Conservation (phyloP, 1,139 yeast species). For the Insectozyma bohioensis region DNA sequence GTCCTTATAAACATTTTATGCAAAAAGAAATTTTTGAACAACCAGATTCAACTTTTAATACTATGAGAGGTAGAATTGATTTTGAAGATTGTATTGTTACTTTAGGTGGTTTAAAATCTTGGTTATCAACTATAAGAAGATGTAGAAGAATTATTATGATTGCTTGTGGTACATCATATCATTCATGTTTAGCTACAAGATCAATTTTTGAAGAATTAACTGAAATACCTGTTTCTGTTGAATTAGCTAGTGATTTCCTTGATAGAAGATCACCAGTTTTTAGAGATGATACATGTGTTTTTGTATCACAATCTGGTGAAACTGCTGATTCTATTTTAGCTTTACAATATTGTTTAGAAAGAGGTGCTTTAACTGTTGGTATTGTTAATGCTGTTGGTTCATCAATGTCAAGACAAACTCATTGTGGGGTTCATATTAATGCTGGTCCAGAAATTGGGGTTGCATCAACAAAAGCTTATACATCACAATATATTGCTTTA, state of each 20-base stretch:
- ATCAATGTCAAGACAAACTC: slow-evolving; percentile 90
- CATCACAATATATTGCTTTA: slow-evolving; percentile 95
- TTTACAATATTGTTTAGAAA: slow-evolving; percentile 90
- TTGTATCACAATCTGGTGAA: slow-evolving; percentile 98
- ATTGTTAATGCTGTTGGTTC: slow-evolving; percentile 94
- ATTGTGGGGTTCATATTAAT: slow-evolving; percentile 98
- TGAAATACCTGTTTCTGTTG: slow-evolving; percentile 94
- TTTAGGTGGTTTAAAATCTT: slow-evolving; percentile 87
- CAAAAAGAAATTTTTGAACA: slow-evolving; percentile 98
- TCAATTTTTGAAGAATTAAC: slow-evolving; percentile 95
- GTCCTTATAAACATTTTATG: slow-evolving; percentile 95
- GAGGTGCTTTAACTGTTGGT: slow-evolving; percentile 97
- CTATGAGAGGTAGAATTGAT: slow-evolving; percentile 99
- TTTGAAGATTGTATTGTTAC: slow-evolving; percentile 75
- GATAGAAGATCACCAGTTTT: slow-evolving; percentile 95
- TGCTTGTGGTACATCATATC: slow-evolving; percentile 99
- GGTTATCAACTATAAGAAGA: slow-evolving; percentile 86
- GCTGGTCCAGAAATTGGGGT: slow-evolving; percentile 99
- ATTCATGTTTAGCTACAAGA: slow-evolving; percentile 96
- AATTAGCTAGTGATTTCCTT: slow-evolving; percentile 94
- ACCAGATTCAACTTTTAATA: slow-evolving; percentile 96
- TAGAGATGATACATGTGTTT: slow-evolving; percentile 96
- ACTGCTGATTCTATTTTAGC: slow-evolving; percentile 99
- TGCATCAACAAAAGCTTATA: slow-evolving; percentile 99
- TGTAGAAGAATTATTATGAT: slow-evolving; percentile 96